Percentiles rank a stretch among this genome's conserved stretches.
phyloP scores from a whole-genome alignment of 2,329 filamentous ascomycete species.

The Lasiodiplodia sp. region DNA sequence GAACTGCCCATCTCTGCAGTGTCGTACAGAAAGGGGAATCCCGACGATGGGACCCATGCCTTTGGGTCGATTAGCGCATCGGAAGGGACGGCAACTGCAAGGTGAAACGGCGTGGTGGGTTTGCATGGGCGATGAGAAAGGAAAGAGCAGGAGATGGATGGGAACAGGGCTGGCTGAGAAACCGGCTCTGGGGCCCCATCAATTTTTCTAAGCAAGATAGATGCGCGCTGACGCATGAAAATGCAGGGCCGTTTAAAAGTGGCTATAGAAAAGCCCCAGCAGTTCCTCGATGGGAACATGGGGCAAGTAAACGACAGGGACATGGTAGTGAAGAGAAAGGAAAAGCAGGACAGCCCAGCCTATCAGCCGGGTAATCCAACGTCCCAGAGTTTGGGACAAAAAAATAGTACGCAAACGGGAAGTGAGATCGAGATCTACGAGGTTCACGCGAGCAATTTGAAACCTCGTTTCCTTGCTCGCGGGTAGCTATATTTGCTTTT shows the following conservation, averaged over 20 bases:
- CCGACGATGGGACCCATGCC: neutral
- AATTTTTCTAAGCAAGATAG: neutral
- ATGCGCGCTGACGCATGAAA: neutral
- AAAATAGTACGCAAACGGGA: neutral
- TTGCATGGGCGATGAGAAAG: neutral
- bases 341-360: neutral
- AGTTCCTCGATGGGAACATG: neutral
- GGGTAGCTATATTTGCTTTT: slow-evolving; percentile 2
- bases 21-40: neutral
- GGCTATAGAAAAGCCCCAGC: neutral
- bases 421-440: slow-evolving; percentile 3
- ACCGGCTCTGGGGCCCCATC: neutral
- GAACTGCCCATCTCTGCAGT: neutral
- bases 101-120: neutral
- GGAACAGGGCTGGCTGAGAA: slow-evolving; percentile 2
- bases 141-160: neutral
- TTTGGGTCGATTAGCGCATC: neutral
- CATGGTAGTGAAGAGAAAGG: neutral
- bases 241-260: slow-evolving; percentile 3
- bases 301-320: neutral
- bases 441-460: neutral
- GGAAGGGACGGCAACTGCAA: neutral
- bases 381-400: neutral
- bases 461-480: neutral
- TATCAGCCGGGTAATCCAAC: neutral